Conservation (phyloP, 1,284 basidiomycete species). For the Trichosporon asahii region DNA sequence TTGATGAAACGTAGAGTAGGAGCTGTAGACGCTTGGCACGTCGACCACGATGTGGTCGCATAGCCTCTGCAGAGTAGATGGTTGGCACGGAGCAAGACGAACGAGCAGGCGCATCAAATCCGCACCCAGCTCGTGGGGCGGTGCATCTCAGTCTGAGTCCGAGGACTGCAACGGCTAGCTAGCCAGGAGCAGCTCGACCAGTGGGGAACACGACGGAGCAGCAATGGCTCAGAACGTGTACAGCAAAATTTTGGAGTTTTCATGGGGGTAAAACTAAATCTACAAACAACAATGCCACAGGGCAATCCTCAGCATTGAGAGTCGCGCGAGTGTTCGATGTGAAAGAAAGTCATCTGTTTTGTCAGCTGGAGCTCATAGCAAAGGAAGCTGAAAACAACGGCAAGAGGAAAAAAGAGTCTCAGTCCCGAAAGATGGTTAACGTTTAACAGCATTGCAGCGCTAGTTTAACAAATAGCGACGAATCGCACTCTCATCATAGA, state of each 20-base stretch:
- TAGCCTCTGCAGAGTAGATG: not conserved
- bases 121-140: not conserved
- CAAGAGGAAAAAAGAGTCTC: conserved; percentile 43
- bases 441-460: conserved; percentile 67
- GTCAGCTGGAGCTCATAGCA: not conserved
- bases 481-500: conserved; percentile 67
- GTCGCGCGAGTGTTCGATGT: too few species aligned
- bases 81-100: not conserved
- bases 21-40: not conserved
- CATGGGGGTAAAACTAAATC: too few species aligned
- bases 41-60: not conserved
- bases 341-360: not conserved
- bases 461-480: conserved; percentile 45
- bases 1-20: not conserved
- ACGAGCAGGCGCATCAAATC: not conserved
- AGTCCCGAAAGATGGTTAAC: conserved; percentile 99
- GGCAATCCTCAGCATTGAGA: too few species aligned
- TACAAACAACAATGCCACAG: too few species aligned
- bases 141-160: too few species aligned
- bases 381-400: not conserved
- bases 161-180: too few species aligned
- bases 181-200: too few species aligned
- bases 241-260: too few species aligned
- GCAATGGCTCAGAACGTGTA: too few species aligned
- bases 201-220: too few species aligned